Base-by-base conservation (phyloP, 192 early-diverging fungal species). In the Backusella luteola region DNA sequence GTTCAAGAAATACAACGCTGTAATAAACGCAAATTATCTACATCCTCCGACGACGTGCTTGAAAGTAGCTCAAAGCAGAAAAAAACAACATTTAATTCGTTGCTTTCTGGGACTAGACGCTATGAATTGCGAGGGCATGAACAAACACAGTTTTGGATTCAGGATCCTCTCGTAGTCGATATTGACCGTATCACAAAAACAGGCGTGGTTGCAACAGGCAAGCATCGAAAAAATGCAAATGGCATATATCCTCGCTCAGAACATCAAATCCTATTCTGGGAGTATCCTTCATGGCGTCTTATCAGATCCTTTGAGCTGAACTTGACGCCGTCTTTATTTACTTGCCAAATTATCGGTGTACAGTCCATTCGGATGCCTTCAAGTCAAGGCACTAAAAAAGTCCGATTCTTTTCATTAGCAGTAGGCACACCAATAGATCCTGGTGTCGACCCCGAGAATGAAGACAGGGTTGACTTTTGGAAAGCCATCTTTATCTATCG, bases 181-280 rank as follows among this genome's bases (percentile, higher is more conserved):
- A 82, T 82, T 15, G 73, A 82, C 15, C 52, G 49, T 8, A 46
- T 49, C 5, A 81, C 80, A 4, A 53, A 69, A 12, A 75, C 68
- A 17, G 80, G 80, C 11, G 34, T 78, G 4, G 76, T 82, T 6
- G 80, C 80, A 14, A 82, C 80, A 2, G 80, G 80, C 11, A 82
- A 82, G 35, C 80, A 82, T 44, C 77, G 80, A 35, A 52, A 59
- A 23, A 59, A 41, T 9, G 1, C 32, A 15, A 1, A 68, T 68
- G 23, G 67, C 7, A 15, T 71, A n/a, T 36, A 49, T 5, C 21
- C 35, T 34, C 52, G 76, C 5, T 77, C 76, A 35, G 76, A 82
- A 21, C 80, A 82, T 46, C 75, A 76, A 38, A 70, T 82, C 19
- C 39, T 82, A 12, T 82, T 82, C 23, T 82, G 80, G 80, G 46